Conservation (phyloP, 306 rosid species). For the Citrullus mucosospermus region DNA sequence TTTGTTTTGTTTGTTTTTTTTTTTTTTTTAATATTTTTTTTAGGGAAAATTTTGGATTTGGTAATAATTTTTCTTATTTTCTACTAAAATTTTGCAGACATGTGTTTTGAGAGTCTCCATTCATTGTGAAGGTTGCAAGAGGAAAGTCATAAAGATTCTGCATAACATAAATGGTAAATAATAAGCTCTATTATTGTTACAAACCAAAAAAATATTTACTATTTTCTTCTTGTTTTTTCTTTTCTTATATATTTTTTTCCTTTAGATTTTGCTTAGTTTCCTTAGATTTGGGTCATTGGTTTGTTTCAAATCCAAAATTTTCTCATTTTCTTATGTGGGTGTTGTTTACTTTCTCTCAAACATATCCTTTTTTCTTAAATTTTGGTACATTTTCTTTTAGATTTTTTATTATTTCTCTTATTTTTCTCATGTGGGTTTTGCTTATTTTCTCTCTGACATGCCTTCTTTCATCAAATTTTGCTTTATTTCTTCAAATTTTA, state of each 20-base stretch:
- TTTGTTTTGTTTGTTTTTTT: background rate
- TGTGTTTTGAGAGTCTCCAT: slow-evolving; percentile 42
- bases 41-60: background rate
- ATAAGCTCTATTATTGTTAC: background rate
- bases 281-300: background rate
- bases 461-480: background rate
- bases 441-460: background rate
- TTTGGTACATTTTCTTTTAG: background rate
- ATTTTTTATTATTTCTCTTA: background rate
- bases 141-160: slow-evolving; percentile 42
- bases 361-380: background rate
- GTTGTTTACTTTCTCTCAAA: background rate
- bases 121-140: slow-evolving; percentile 75
- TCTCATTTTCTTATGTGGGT: background rate
- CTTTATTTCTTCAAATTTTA: background rate
- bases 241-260: no score
- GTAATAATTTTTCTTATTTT: background rate
- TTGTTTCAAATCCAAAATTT: background rate
- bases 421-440: background rate
- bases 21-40: background rate
- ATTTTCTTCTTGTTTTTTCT: background rate
- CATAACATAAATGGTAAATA: slow-evolving; percentile 50
- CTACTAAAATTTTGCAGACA: background rate
- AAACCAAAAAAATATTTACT: background rate
- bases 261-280: background rate